These are phyloP conservation scores for Candida xyloterini DNA, from an alignment of 805 yeast genomes.

Conservation along the genomic window DNA sequence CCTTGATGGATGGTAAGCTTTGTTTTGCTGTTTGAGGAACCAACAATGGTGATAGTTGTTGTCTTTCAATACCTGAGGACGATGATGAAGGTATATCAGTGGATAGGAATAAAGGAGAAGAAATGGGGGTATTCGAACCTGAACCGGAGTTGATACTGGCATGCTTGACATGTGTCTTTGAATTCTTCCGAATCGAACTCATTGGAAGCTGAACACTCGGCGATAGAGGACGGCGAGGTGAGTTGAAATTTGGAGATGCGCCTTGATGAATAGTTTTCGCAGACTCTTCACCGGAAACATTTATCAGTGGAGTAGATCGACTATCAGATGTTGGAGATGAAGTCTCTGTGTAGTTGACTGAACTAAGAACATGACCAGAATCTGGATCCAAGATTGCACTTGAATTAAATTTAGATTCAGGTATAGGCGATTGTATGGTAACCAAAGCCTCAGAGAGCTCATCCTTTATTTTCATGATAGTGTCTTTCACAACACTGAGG, in stretches of 20 bases:
- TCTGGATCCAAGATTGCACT: constrained; percentile 26
- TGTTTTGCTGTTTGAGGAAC: constrained; percentile 62
- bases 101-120: constrained; percentile 56
- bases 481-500: constrained; percentile 56
- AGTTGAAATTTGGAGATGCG: constrained; percentile 28
- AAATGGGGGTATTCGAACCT: constrained; percentile 42
- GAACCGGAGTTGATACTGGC: constrained; percentile 17
- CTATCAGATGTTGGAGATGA: constrained; percentile 22
- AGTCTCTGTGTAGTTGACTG: constrained; percentile 11
- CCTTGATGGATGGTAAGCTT: constrained; percentile 67
- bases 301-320: constrained; percentile 29
- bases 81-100: constrained; percentile 36
- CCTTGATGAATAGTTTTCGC: constrained; percentile 9
- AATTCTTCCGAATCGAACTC: constrained; percentile 60
- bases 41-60: constrained; percentile 78
- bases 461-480: constrained; percentile 53
- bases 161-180: constrained; percentile 22
- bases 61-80: constrained; percentile 37
- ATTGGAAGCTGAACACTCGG: constrained; percentile 53
- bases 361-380: constrained; percentile 3
- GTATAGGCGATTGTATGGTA: constrained; percentile 21
- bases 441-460: constrained; percentile 22
- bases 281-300: constrained; percentile 23
- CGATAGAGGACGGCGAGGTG: constrained; percentile 59
- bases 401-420: constrained; percentile 10